Evolutionary conservation across 495 filamentous ascomycete species (phyloP), one percentile per base, ranked within the genome.

Genomic region (Penicillium steckii): DNA sequence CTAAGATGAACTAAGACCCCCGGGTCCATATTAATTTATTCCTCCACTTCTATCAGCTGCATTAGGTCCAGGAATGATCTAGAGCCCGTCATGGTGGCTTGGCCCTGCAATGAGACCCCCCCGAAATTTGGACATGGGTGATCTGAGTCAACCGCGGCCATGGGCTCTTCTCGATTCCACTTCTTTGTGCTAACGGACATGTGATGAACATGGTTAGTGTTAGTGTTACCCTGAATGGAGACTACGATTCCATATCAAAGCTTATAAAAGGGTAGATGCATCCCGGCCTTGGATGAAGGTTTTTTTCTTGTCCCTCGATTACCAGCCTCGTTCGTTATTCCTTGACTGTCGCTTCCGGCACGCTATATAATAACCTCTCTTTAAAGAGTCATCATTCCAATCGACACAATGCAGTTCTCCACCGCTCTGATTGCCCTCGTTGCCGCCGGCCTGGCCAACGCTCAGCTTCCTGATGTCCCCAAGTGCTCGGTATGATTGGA

Each of bases 381-480:
- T 19, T 35, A 30, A 37, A 27, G 29, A 37, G 29, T 50, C 35
- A 26, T 45, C 30, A 33, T 43, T 30, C 17, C 25, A 32, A 33
- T 52, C 29, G 30, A 49, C 64, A 75, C 61, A 40, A 80, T 80
- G 77, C 66, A 71, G 51, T 60, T 74, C 62, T 67, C 61, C 35
- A 52, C 50, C 50, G 46, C 61, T 38, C 47, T 70, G n/a, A 45
- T 71, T 60, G 52, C 68, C 23, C 52, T 78, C 22, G 55, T 73
- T 49, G 60, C 62, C 41, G 66, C 68, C 52, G 60, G 65, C 43
- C 55, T 78, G 41, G 69, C 67, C 54, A 56, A 61, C 26, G 71
- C 71, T 38, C 72, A 77, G 61, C 52, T 77, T 8, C 65, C 66
- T 24, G 47, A 73, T 43, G 57, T 80, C 7, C 77, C 77, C 2